phyloP scores from a whole-genome alignment of 495 filamentous ascomycete species.

The Penicillium psychrofluorescens region DNA sequence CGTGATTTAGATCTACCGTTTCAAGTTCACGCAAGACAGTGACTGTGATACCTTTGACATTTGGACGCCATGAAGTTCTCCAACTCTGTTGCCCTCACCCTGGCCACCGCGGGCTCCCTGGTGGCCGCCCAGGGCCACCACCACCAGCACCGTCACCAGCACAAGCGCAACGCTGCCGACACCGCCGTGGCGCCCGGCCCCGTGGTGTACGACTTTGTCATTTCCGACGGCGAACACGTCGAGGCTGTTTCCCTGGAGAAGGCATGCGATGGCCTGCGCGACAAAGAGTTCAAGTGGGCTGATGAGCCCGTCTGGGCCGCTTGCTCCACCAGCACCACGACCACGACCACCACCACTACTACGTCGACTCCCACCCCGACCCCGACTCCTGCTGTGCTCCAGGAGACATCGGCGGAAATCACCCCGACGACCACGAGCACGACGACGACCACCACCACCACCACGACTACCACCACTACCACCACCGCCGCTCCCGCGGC shows the following conservation, averaged over 20 bases:
- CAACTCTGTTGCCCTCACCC: conserved; percentile 33
- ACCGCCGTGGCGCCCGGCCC: conserved; percentile 47
- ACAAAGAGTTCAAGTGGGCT: conserved; percentile 41
- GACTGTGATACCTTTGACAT: too few species aligned
- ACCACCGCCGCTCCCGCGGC: conserved; percentile 8
- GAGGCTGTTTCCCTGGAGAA: conserved; percentile 25
- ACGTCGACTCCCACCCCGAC: not conserved
- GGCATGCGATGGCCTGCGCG: conserved; percentile 55
- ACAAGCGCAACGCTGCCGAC: conserved; percentile 30
- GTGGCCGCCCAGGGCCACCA: conserved; percentile 38
- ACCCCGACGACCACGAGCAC: conserved; percentile 7
- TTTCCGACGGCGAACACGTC: conserved; percentile 12
- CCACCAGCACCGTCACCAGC: conserved; percentile 30
- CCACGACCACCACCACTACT: conserved; percentile 11
- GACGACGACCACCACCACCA: conserved; percentile 13
- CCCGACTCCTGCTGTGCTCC: conserved; percentile 4
- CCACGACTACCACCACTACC: conserved; percentile 11
- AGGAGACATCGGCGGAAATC: conserved; percentile 1
- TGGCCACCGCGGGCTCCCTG: conserved; percentile 41
- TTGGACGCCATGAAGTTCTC: conserved; percentile 35
- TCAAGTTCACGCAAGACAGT: too few species aligned
- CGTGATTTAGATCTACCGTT: not conserved
- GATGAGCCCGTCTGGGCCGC: conserved; percentile 22
- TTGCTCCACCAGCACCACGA: conserved; percentile 18
- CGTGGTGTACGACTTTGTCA: conserved; percentile 53